Evolutionary conservation across 176 grass and related monocot genomes (phyloP), one percentile per base, ranked within the genome.

Genomic region (Echinochloa phyllopogon): DNA sequence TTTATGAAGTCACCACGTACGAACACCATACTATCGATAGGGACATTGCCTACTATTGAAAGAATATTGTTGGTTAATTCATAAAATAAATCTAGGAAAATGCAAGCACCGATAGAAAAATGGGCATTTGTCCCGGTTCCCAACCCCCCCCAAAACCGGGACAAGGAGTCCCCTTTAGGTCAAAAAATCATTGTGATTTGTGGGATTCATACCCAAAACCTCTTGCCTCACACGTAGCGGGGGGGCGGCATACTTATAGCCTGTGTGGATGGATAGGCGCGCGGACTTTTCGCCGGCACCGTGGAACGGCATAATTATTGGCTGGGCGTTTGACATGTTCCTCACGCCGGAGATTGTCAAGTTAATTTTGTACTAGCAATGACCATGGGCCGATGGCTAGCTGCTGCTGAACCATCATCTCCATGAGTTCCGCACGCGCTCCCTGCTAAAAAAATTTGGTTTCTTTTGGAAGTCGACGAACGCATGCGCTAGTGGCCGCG

Each of bases 251-350:
- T 75, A 39, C 37, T 75, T 55, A 75, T 56, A 56, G 33, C 8
- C 16, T n/a, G 17, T 7, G 8, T 55, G 15, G 25, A 36, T 3
- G 10, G 48, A 74, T 18, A 37, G 18, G n/a, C 71, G 49, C 29
- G 16, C 10, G 51, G 29, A 56, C 49, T 75, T 74, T 18, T 56
- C 9, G 6, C 15, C 21, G 9, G 48, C 2, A 12, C 33, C 10
- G 10, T 37, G 9, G 27, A 5, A 12, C 33, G 18, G 10, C 18
- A 38, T 20, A 11, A 4, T 9, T n/a, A n/a, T n/a, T 73, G 16
- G 16, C 4, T 27, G 69, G 43, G 12, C 70, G 70, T 74, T 74
- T 74, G 48, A 52, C 47, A 52, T 18, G 15, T 74, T 74, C 71
- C 24, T 3, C 70, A 36, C 8, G 70, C 13, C 13, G 13, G 44